Evolutionary conservation across 805 yeast genomes (phyloP), one percentile per base, ranked within the genome.

Genomic region (Suhomyces canberraensis): DNA sequence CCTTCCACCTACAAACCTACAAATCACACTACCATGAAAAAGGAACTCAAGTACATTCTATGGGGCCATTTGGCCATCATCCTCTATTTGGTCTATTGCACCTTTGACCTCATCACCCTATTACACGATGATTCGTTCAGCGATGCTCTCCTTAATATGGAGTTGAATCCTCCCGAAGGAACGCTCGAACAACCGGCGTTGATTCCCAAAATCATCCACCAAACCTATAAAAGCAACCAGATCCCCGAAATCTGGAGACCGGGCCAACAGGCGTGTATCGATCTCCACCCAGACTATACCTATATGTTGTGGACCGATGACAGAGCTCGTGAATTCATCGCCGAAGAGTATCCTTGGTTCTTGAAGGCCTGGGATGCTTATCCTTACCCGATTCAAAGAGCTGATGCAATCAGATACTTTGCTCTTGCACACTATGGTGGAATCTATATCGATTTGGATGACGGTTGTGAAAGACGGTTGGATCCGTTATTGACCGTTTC

Each of bases 241-340:
- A 76, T 89, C 11, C 97, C 97, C 3, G 89, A 79, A 33, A 69
- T 74, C 32, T 90, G 97, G 97, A 68, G 66, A 42, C 75, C 72
- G 4, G 88, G 95, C 19, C 95, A 86, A 52, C 73, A 79, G 54
- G 75, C 76, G 17, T 87, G 95, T 55, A 71, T 78, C 28, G 84
- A 84, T 42, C 63, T 82, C 38, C 95, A 90, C 56, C 91, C 93
- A 1, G 96, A 88, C 60, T 90, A 85, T 55, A 80, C 86, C 58
- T 89, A 89, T 61, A 81, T 81, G 30, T 60, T 89, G 24, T 89
- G 97, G 97, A 90, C 96, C 4, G 96, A 89, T 60, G 84, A 76
- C 33, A 79, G 75, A 79, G 75, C 95, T 7, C 69, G 86, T 37
- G 79, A 81, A 31, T 90, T 90, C 53, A 86, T 90, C 42, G 69